Percentiles rank a stretch among this genome's conserved stretches.
These are phyloP conservation scores for Sporothrix globosa DNA, from an alignment of 2,329 filamentous ascomycete species.

Conservation along the genomic window DNA sequence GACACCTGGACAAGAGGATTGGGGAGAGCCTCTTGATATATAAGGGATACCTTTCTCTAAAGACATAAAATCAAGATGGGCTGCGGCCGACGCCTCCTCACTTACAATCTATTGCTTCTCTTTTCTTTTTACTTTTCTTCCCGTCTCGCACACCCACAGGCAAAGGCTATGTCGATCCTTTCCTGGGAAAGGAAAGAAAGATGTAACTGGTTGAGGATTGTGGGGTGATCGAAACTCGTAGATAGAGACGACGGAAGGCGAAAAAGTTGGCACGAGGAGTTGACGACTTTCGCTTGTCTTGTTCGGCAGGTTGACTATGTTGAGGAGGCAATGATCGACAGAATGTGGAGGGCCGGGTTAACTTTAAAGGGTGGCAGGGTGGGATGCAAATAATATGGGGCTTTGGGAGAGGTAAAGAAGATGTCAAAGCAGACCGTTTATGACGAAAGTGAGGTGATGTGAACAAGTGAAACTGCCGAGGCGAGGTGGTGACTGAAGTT, in stretches of 20 bases:
- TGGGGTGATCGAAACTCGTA: not conserved
- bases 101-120: not conserved
- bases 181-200: not conserved
- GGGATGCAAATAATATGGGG: slow-evolving; percentile 12
- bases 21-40: not conserved
- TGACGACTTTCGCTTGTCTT: not conserved
- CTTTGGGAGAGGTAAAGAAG: not conserved
- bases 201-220: not conserved
- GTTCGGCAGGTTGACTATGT: not conserved
- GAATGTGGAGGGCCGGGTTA: not conserved
- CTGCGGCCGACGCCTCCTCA: not conserved
- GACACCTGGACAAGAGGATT: not conserved
- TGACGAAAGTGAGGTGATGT: slow-evolving; percentile 18
- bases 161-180: slow-evolving; percentile 5
- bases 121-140: not conserved
- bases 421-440: not conserved
- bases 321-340: slow-evolving; percentile 13
- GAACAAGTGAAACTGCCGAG: not conserved
- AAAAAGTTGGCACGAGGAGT: slow-evolving; percentile 10
- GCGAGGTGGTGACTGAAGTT: not conserved
- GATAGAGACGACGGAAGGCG: not conserved
- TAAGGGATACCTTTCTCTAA: not conserved
- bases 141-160: not conserved
- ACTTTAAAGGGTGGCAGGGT: not conserved
- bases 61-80: slow-evolving; percentile 2